A percentile compares a stretch with the other conserved stretches of the same genome.
These are phyloP conservation scores for Mycosphaerella arachidis DNA, from an alignment of 2,329 filamentous ascomycete genomes.

Conservation along the genomic window DNA sequence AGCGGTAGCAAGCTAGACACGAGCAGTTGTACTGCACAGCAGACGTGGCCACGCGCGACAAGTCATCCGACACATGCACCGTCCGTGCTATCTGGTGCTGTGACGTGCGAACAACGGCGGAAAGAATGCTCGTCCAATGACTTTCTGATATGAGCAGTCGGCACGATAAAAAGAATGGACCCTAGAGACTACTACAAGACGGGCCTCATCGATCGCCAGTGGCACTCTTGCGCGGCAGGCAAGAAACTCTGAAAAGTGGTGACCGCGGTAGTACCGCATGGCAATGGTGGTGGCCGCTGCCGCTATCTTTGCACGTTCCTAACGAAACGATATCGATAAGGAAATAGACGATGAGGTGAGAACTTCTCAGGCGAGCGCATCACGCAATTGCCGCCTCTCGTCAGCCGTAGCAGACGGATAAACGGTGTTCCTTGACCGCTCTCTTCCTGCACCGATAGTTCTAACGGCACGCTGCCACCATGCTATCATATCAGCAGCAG, in stretches of 20 bases:
- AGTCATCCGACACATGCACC: neutral
- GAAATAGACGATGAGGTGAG: neutral
- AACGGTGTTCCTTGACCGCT: too few species aligned
- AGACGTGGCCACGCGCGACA: neutral
- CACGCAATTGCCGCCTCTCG: neutral
- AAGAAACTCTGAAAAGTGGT: neutral
- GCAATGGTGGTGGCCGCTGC: neutral
- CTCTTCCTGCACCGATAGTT: neutral
- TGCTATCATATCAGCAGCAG: too few species aligned
- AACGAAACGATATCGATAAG: neutral
- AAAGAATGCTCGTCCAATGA: neutral
- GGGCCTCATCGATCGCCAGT: neutral
- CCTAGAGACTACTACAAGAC: neutral
- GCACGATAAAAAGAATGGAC: neutral
- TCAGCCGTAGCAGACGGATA: neutral
- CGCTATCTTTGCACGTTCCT: neutral
- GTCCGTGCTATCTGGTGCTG: neutral
- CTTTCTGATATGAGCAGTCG: neutral
- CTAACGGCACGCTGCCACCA: neutral
- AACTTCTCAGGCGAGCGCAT: neutral
- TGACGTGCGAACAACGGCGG: neutral
- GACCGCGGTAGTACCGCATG: neutral
- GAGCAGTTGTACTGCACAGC: neutral
- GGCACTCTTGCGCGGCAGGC: neutral
- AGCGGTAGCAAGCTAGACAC: neutral